Evolutionary conservation across 306 rosid genomes (phyloP).

Genomic region (Inga laurina): DNA sequence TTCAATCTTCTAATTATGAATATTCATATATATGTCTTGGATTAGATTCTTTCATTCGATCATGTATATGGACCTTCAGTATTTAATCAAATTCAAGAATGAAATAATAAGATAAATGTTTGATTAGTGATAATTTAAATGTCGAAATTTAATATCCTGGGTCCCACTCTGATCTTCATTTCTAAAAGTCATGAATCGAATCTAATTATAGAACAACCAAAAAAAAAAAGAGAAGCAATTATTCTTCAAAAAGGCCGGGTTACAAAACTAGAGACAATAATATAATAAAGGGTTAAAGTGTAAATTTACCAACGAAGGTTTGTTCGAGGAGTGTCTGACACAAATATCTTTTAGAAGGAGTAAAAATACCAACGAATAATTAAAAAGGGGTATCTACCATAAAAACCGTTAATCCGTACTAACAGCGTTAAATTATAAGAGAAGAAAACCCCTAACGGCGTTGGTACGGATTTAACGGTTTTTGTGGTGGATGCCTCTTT

Average conservation of each 20-base stretch:
- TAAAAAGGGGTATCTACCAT: too few relatives aligned
- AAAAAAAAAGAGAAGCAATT: neutral
- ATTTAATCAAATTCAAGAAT: neutral
- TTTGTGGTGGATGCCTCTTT: too few relatives aligned
- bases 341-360: too few relatives aligned
- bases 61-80: neutral
- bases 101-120: neutral
- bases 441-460: too few relatives aligned
- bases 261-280: neutral
- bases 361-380: too few relatives aligned
- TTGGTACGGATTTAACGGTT: too few relatives aligned
- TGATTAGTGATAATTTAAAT: neutral
- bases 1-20: neutral
- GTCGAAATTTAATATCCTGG: neutral
- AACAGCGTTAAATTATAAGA: too few relatives aligned
- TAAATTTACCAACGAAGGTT: too few relatives aligned
- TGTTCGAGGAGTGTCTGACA: too few relatives aligned
- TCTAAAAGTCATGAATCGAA: neutral
- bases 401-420: too few relatives aligned
- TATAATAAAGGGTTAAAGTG: neutral
- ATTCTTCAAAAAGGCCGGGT: neutral
- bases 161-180: neutral
- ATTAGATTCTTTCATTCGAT: neutral
- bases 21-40: neutral
- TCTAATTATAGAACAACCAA: neutral